These are phyloP conservation scores for Infundibulicybe gibba DNA, from an alignment of 768 basidiomycete species.

Conservation along the genomic window DNA sequence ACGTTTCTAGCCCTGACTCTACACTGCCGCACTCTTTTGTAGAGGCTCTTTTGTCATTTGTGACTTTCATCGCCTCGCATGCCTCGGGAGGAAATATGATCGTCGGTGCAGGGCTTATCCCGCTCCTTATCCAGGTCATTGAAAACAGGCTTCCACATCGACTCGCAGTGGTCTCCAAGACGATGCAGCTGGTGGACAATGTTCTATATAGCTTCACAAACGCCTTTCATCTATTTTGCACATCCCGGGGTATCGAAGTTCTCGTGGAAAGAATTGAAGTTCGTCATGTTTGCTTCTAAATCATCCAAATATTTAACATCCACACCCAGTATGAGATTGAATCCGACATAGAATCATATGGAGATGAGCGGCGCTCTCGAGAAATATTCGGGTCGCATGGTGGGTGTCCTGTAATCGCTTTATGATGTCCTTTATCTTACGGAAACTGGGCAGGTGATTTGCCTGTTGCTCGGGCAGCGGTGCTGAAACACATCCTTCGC, in stretches of 20 bases:
- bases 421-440: slow-evolving; percentile 1
- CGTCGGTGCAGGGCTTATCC: slow-evolving; percentile 89
- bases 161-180: slow-evolving; percentile 78
- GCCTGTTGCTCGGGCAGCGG: slow-evolving; percentile 68
- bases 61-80: slow-evolving; percentile 84
- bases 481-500: slow-evolving; percentile 88
- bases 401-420: slow-evolving; percentile 15
- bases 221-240: slow-evolving; percentile 84
- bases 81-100: slow-evolving; percentile 89
- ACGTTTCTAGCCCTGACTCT: slow-evolving; percentile 65
- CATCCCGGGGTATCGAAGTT: slow-evolving; percentile 77
- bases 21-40: slow-evolving; percentile 69
- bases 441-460: slow-evolving; percentile 50
- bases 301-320: slow-evolving; percentile 7
- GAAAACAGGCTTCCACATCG: slow-evolving; percentile 71
- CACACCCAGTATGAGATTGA: slow-evolving; percentile 60
- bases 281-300: slow-evolving; percentile 20
- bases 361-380: slow-evolving; percentile 34
- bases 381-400: slow-evolving; percentile 54
- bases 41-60: slow-evolving; percentile 82
- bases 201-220: slow-evolving; percentile 87
- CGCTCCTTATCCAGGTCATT: slow-evolving; percentile 84
- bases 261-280: slow-evolving; percentile 89
- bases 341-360: slow-evolving; percentile 56
- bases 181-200: slow-evolving; percentile 89